Conservation (phyloP, 768 basidiomycete species). For the Suillus discolor region DNA sequence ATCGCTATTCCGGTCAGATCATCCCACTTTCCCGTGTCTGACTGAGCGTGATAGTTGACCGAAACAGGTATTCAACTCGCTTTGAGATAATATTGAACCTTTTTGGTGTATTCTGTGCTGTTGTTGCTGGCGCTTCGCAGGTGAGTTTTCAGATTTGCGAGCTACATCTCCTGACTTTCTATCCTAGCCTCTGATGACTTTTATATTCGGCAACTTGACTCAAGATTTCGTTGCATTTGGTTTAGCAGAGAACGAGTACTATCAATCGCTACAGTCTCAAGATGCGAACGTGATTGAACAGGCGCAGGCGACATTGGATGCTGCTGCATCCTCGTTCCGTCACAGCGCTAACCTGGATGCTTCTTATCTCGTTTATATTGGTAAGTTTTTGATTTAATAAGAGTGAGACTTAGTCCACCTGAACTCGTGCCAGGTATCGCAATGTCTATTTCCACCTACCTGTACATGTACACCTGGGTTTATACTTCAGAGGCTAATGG, state of each 20-base stretch:
- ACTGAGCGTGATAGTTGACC: conserved; percentile 4
- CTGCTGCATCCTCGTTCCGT: conserved; percentile 23
- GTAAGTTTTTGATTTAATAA: conserved; percentile 28
- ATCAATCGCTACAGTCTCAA: conserved; percentile 10
- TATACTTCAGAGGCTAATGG: conserved; percentile 47
- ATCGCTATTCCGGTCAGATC: conserved; percentile 49
- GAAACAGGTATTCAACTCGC: conserved; percentile 69
- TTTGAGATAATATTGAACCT: conserved; percentile 67
- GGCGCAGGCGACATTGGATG: conserved; percentile 17
- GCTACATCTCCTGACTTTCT: not conserved
- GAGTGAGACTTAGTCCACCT: not conserved
- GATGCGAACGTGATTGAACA: conserved; percentile 14
- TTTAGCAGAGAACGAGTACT: not conserved
- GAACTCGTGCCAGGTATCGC: conserved; percentile 40
- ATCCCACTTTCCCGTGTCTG: not conserved
- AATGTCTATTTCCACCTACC: conserved; percentile 45
- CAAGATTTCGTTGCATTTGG: conserved; percentile 42
- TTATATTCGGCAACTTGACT: conserved; percentile 54
- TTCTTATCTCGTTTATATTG: conserved; percentile 39
- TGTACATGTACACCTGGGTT: conserved; percentile 40
- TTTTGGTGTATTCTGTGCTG: conserved; percentile 73
- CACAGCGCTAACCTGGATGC: conserved; percentile 37
- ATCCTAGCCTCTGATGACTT: conserved; percentile 38
- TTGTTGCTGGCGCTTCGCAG: conserved; percentile 78
- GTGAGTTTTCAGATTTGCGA: conserved; percentile 38